A percentile compares a stretch with the other conserved stretches of the same genome.
Evolutionary conservation across 768 basidiomycete genomes (phyloP).

Genomic region (Coprinopsis marcescibilis): DNA sequence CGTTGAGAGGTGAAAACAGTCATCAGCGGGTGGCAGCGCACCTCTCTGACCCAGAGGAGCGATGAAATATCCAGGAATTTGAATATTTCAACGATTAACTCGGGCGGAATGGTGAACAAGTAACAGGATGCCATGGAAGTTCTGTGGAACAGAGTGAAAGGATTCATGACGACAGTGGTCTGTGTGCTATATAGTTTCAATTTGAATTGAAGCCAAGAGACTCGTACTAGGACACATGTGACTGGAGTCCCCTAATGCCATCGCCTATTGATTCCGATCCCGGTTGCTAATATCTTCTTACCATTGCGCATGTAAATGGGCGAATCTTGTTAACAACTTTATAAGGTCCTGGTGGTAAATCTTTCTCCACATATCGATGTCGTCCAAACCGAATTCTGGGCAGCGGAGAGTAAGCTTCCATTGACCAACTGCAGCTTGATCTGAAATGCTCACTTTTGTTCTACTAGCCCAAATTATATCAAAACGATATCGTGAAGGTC

Average conservation of each 20-base stretch:
- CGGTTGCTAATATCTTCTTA: too few relatives aligned
- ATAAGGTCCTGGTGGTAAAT: too few relatives aligned
- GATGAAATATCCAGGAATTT: background rate
- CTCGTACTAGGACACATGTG: too few relatives aligned
- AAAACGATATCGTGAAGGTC: constrained; percentile 54
- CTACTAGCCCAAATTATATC: constrained; percentile 45
- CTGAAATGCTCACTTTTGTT: background rate
- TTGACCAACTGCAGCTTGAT: background rate
- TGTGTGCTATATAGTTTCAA: too few relatives aligned
- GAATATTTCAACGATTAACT: constrained; percentile 6
- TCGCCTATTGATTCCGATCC: too few relatives aligned
- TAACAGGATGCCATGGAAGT: background rate
- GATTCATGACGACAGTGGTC: background rate
- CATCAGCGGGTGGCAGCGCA: background rate
- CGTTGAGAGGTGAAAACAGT: background rate
- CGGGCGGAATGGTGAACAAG: constrained; percentile 2
- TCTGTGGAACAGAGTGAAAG: background rate
- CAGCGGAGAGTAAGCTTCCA: too few relatives aligned
- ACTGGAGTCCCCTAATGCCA: too few relatives aligned
- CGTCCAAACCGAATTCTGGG: too few relatives aligned
- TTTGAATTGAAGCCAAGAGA: too few relatives aligned
- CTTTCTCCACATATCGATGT: too few relatives aligned
- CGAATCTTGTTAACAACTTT: too few relatives aligned
- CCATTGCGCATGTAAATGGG: too few relatives aligned
- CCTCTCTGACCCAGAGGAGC: background rate